Conservation (phyloP, 2,329 filamentous ascomycete species). For the Catunica adiposa region DNA sequence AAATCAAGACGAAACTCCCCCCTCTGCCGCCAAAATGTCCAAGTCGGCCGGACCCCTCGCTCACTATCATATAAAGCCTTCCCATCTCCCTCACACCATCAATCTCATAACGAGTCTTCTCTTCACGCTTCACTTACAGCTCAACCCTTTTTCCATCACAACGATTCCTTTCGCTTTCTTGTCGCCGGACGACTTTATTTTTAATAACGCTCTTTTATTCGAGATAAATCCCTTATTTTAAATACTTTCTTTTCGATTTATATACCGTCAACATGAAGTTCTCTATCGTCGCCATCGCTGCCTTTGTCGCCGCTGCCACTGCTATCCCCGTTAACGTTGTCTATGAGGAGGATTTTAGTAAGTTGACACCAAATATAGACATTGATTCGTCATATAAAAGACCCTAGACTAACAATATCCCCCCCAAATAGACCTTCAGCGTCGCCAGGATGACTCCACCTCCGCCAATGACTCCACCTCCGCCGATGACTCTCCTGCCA, state of each 20-base stretch:
- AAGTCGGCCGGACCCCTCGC: background rate
- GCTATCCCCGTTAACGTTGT: slow-evolving; percentile 21
- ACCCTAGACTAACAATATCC: background rate
- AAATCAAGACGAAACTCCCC: background rate
- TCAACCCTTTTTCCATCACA: slow-evolving; percentile 1
- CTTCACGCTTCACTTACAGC: slow-evolving; percentile 1
- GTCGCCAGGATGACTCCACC: no score
- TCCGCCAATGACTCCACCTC: no score
- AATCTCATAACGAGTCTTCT: slow-evolving; percentile 8
- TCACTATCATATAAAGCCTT: background rate
- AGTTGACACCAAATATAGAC: background rate
- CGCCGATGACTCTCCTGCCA: slow-evolving; percentile 5
- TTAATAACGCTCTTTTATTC: background rate
- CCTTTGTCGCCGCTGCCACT: slow-evolving; percentile 30
- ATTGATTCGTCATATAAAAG: no score
- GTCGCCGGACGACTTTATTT: slow-evolving; percentile 15
- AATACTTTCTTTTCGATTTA: background rate
- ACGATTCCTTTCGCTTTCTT: slow-evolving; percentile 14
- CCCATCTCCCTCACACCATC: background rate
- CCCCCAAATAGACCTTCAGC: slow-evolving; percentile 20
- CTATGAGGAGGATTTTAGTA: slow-evolving; percentile 3
- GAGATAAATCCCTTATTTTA: background rate
- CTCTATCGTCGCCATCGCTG: slow-evolving; percentile 29
- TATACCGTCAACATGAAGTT: slow-evolving; percentile 35
- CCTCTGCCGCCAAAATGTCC: background rate